Evolutionary conservation across 331 rosid genomes (phyloP).

Genomic region (Stylosanthes scabra): DNA sequence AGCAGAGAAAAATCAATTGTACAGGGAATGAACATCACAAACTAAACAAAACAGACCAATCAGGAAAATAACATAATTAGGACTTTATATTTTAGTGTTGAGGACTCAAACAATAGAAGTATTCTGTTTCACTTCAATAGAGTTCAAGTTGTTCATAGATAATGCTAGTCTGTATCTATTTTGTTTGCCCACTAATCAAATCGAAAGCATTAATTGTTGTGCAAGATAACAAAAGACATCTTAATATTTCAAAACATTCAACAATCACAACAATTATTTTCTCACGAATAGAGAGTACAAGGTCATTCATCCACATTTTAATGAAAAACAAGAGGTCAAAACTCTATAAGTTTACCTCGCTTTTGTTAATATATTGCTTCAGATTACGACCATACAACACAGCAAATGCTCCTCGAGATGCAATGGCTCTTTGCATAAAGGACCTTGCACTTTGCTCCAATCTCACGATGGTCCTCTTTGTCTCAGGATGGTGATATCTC

Average conservation of each 20-base stretch:
- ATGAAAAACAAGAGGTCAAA: conserved; percentile 12
- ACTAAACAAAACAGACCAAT: conserved; percentile 12
- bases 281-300: conserved; percentile 6
- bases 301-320: neutral
- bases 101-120: conserved; percentile 16
- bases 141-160: conserved; percentile 25
- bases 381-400: conserved; percentile 67
- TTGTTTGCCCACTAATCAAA: conserved; percentile 18
- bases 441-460: conserved; percentile 79
- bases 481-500: conserved; percentile 58
- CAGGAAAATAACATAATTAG: conserved; percentile 32
- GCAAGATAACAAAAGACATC: conserved; percentile 19
- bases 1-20: conserved; percentile 29
- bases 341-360: conserved; percentile 59
- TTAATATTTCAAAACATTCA: conserved; percentile 31
- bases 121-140: conserved; percentile 24
- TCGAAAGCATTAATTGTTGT: conserved; percentile 18
- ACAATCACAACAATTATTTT: neutral
- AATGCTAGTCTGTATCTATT: conserved; percentile 23
- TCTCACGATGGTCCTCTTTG: conserved; percentile 75
- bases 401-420: conserved; percentile 76
- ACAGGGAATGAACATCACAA: conserved; percentile 36
- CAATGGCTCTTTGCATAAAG: conserved; percentile 59
- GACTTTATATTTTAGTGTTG: conserved; percentile 19
- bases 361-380: conserved; percentile 66